Evolutionary conservation across 208 protist species (phyloP).

Genomic region (Trypanosoma platydactyli): DNA sequence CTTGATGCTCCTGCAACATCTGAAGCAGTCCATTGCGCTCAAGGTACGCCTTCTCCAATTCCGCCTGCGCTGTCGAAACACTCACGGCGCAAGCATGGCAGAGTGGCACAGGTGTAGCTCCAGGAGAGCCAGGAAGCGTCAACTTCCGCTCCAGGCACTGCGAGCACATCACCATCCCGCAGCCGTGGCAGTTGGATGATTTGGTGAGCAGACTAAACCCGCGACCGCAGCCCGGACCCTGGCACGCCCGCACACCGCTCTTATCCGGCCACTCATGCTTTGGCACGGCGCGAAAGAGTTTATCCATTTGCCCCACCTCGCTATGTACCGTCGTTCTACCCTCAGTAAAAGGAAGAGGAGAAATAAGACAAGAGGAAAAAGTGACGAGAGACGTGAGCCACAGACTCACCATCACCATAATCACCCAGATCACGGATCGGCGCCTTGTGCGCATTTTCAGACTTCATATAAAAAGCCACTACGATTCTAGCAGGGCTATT

Average conservation of each 20-base stretch:
- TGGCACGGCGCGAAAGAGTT: slow-evolving; percentile 38
- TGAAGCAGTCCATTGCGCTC: slow-evolving; percentile 47
- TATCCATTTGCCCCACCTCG: background rate
- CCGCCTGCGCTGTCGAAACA: slow-evolving; percentile 39
- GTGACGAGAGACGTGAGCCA: background rate
- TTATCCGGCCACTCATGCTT: slow-evolving; percentile 38
- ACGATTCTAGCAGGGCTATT: no score
- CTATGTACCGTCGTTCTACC: background rate
- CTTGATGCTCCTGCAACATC: slow-evolving; percentile 47
- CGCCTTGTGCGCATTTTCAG: no score
- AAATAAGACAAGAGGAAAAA: background rate
- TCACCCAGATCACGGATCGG: no score
- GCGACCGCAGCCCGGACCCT: slow-evolving; percentile 37
- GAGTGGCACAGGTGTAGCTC: slow-evolving; percentile 40
- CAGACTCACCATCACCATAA: no score
- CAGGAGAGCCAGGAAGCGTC: slow-evolving; percentile 41
- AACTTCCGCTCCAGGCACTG: slow-evolving; percentile 43
- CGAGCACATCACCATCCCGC: slow-evolving; percentile 55
- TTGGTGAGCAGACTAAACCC: slow-evolving; percentile 41
- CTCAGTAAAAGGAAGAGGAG: background rate
- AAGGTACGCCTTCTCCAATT: slow-evolving; percentile 48
- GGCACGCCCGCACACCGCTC: slow-evolving; percentile 32
- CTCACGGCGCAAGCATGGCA: slow-evolving; percentile 48
- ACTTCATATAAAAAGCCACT: no score
- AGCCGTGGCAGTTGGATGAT: slow-evolving; percentile 55